Evolutionary conservation across 768 basidiomycete species (phyloP).

Genomic region (Dacryopinax spathularia): DNA sequence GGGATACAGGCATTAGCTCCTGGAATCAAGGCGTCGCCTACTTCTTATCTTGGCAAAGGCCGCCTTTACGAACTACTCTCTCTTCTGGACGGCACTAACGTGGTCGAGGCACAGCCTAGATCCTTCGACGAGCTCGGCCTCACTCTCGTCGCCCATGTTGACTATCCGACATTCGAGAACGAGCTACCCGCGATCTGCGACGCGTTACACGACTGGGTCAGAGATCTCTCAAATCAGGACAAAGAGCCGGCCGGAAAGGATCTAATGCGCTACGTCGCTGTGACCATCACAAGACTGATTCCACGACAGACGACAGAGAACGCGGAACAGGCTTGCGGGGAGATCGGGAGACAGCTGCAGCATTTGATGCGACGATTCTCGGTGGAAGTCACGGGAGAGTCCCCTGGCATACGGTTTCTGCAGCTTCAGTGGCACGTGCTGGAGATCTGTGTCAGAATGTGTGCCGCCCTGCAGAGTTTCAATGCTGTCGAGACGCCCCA

Average conservation of each 20-base stretch:
- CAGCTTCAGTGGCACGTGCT: constrained; percentile 49
- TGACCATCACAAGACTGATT: constrained; percentile 12
- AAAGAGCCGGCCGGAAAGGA: background rate
- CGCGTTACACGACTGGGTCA: constrained; percentile 33
- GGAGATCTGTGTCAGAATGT: constrained; percentile 38
- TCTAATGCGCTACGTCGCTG: constrained; percentile 10
- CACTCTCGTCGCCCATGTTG: constrained; percentile 26
- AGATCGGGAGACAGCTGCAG: background rate
- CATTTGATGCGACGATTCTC: constrained; percentile 19
- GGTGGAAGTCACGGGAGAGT: constrained; percentile 8
- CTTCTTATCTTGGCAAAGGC: constrained; percentile 47
- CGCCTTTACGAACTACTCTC: constrained; percentile 43
- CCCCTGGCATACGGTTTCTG: constrained; percentile 16
- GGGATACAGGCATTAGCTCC: constrained; percentile 36
- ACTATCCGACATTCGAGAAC: constrained; percentile 30
- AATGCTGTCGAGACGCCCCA: background rate
- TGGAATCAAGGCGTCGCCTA: constrained; percentile 37
- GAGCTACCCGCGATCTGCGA: constrained; percentile 29
- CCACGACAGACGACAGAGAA: background rate
- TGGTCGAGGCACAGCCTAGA: constrained; percentile 21
- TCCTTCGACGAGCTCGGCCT: constrained; percentile 18
- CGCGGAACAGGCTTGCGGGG: background rate
- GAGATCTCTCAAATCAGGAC: constrained; percentile 17
- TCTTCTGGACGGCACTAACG: constrained; percentile 21
- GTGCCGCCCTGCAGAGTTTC: constrained; percentile 1